phyloP scores from a whole-genome alignment of 2,329 filamentous ascomycete genomes.

The Botrytis galanthina region DNA sequence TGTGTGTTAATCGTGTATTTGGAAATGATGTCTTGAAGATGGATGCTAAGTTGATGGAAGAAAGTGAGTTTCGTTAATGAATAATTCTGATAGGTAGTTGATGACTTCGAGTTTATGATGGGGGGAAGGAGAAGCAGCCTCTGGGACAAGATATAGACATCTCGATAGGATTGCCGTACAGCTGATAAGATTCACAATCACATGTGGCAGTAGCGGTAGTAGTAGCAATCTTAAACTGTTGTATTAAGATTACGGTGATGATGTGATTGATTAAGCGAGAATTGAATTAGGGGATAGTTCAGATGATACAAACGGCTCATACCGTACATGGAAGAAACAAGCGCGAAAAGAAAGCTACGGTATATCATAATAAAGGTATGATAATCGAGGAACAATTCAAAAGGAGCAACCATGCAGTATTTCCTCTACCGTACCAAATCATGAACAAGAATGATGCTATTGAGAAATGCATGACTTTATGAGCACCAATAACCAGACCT shows the following conservation, averaged over 20 bases:
- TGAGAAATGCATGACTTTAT: background rate
- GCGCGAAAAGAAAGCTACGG: background rate
- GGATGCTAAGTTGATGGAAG: background rate
- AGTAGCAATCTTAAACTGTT: background rate
- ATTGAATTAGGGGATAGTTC: background rate
- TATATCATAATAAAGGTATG: rapidly evolving
- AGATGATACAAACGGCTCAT: background rate
- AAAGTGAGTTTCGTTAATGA: background rate
- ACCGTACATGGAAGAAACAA: background rate
- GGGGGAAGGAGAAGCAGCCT: background rate
- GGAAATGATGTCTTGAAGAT: background rate
- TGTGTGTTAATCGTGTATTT: background rate
- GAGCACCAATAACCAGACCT: background rate
- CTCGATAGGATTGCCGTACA: background rate
- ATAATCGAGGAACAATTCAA: background rate
- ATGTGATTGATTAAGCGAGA: background rate
- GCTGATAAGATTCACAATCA: background rate
- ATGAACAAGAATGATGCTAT: background rate
- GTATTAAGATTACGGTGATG: background rate
- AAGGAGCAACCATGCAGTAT: background rate
- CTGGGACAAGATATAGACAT: background rate
- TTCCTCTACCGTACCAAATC: background rate
- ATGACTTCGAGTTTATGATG: background rate
- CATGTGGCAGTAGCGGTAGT: background rate
- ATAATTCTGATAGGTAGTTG: background rate